These are phyloP conservation scores for Peronosclerospora sorghi DNA, from an alignment of 352 stramenopile genomes.

Conservation along the genomic window DNA sequence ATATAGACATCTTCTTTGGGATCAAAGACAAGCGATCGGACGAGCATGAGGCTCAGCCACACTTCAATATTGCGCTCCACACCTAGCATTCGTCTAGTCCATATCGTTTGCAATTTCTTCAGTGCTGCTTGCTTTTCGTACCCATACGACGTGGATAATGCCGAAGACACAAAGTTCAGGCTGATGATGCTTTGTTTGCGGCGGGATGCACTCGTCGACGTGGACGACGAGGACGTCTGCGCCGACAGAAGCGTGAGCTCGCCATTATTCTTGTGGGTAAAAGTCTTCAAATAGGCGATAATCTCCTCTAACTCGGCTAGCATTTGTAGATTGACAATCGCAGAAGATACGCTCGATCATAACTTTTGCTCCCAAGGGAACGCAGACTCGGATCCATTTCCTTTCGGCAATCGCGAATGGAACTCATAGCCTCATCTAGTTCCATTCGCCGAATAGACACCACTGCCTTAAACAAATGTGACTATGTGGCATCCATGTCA, in stretches of 20 bases:
- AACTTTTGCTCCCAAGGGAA: conserved; percentile 95
- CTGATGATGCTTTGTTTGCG: no score
- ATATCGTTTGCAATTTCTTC: conserved; percentile 70
- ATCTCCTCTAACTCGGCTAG: conserved; percentile 93
- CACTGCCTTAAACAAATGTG: conserved; percentile 83
- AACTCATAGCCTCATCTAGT: conserved; percentile 33
- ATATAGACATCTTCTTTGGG: no score
- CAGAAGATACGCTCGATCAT: conserved; percentile 92
- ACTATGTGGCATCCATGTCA: conserved; percentile 79
- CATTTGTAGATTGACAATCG: conserved; percentile 96
- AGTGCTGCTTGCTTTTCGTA: conserved; percentile 63
- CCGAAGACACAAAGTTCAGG: conserved; percentile 67
- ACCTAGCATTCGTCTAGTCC: conserved; percentile 87
- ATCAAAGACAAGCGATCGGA: no score
- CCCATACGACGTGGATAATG: conserved; percentile 58
- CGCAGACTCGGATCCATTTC: conserved; percentile 95
- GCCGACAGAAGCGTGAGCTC: conserved; percentile 59
- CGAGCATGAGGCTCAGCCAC: no score
- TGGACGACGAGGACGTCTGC: conserved; percentile 19
- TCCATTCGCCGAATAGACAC: conserved; percentile 88
- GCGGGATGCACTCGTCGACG: no score
- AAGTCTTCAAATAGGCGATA: no score
- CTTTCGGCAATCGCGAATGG: conserved; percentile 89
- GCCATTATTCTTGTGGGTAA: no score
- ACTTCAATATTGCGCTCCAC: no score